A percentile compares a stretch with the other conserved stretches of the same genome.
These are phyloP conservation scores for Eimeria mitis DNA, from an alignment of 169 alveolate genomes.

Conservation along the genomic window DNA sequence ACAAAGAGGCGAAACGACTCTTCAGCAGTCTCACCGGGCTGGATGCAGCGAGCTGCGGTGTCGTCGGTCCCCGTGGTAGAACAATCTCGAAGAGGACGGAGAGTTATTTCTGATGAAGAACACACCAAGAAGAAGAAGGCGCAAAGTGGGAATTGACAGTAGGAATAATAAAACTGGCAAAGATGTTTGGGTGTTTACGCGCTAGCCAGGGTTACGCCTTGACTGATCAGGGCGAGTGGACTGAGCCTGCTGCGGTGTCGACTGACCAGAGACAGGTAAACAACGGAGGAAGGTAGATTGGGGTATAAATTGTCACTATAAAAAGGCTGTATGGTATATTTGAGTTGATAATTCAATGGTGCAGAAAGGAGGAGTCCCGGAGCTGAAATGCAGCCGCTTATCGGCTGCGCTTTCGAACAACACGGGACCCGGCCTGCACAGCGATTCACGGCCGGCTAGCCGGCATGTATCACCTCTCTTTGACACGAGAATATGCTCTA, in stretches of 20 bases:
- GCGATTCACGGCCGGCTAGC: conserved; percentile 52
- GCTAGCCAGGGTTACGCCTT: background rate
- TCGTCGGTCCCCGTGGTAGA: conserved; percentile 37
- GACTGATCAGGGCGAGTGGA: background rate
- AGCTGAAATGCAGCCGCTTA: conserved; percentile 32
- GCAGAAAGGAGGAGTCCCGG: conserved; percentile 12
- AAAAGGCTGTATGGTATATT: background rate
- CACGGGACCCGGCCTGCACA: conserved; percentile 1
- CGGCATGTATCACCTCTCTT: background rate
- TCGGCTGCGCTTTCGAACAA: conserved; percentile 46
- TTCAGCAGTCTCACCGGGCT: conserved; percentile 33
- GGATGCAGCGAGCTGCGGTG: conserved; percentile 40
- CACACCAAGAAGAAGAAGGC: conserved; percentile 5
- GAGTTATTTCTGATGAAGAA: conserved; percentile 31
- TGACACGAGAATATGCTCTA: background rate
- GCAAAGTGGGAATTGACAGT: background rate
- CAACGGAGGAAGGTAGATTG: conserved; percentile 6
- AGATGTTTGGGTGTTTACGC: background rate
- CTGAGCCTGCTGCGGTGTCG: conserved; percentile 6
- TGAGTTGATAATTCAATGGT: conserved; percentile 5
- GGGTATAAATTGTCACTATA: conserved; percentile 9
- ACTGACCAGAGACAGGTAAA: conserved; percentile 6
- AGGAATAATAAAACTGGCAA: background rate
- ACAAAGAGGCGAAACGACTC: background rate
- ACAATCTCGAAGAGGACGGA: background rate